Conservation (phyloP, 768 basidiomycete species). For the Tylopilus subfusipes region DNA sequence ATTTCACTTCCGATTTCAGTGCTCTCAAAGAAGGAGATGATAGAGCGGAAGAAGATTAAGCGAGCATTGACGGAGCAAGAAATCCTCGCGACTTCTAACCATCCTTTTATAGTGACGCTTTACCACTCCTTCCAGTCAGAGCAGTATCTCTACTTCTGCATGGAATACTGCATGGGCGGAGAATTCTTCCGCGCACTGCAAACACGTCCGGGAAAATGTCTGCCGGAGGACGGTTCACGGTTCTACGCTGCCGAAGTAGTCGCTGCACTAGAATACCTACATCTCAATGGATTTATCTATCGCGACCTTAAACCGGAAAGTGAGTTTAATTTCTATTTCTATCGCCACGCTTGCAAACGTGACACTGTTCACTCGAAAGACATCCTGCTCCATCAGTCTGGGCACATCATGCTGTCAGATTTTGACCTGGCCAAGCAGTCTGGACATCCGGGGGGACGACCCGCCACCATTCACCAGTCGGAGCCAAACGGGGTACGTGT, state of each 20-base stretch:
- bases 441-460: slow-evolving; percentile 77
- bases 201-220: slow-evolving; percentile 93
- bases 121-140: slow-evolving; percentile 99
- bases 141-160: slow-evolving; percentile 97
- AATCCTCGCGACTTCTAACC: slow-evolving; percentile 96
- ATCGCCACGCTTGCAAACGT: slow-evolving; percentile 3
- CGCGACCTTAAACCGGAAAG: slow-evolving; percentile 99
- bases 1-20: slow-evolving; percentile 51
- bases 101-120: slow-evolving; percentile 98
- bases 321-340: slow-evolving; percentile 43
- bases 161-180: slow-evolving; percentile 99
- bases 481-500: slow-evolving; percentile 81
- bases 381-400: slow-evolving; percentile 94
- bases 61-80: slow-evolving; percentile 98
- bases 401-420: slow-evolving; percentile 99
- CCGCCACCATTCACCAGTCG: slow-evolving; percentile 80
- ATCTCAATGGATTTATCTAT: slow-evolving; percentile 99
- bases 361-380: slow-evolving; percentile 47
- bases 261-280: slow-evolving; percentile 95
- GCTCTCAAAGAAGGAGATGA: slow-evolving; percentile 99
- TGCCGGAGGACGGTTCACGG: slow-evolving; percentile 90
- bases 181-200: slow-evolving; percentile 99
- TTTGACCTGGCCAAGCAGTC: slow-evolving; percentile 99
- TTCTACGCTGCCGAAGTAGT: slow-evolving; percentile 99
- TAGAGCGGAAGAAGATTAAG: slow-evolving; percentile 99